Evolutionary conservation across 371 early-diverging fungal genomes (phyloP), one percentile per base, ranked within the genome.

Genomic region (Rhizomucor miehei): DNA sequence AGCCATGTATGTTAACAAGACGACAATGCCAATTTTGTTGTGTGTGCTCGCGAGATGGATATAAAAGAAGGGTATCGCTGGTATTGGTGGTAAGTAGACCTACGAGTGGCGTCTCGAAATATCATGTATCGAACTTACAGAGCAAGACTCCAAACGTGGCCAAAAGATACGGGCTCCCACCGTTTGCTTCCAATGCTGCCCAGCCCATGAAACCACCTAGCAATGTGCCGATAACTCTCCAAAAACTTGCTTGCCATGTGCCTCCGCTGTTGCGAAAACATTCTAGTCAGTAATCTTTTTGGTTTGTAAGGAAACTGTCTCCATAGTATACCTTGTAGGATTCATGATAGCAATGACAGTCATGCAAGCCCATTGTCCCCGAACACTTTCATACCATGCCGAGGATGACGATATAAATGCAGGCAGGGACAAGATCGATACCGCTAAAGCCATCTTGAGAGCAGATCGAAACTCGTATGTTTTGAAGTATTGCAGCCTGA

Each of bases 301-400:
- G 2, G 16, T 5, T 19, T 6, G n/a, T 45, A 6, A 11, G n/a
- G 5, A 21, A 19, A 45, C 12, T 34, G 13, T 14, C 35, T 34
- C 35, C 44, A n/a, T 36, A 16, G 19, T 43, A 54, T 19, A 69
- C 75, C 78, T 75, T 21, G 84, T 80, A 1, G 84, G 84, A 20
- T 80, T 79, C 66, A 84, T 66, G 24, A 84, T 79, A 8, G 81
- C 79, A 67, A 84, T 79, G 1, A 84, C 77, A 0, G 77, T 73
- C 67, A 84, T 58, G 39, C 76, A 69, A 1, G 82, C 71, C 85
- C 85, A 84, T 50, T 81, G 82, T 17, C 85, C 82, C 46, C 80
- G 72, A 34, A 71, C 74, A 9, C 58, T 65, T 16, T 62, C 59
- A 21, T 79, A 69, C 59, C 75, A 70, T 0, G 46, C 63, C 14